Base-by-base conservation (phyloP, 1,139 yeast species). In the Yamadazyma friedrichii region DNA sequence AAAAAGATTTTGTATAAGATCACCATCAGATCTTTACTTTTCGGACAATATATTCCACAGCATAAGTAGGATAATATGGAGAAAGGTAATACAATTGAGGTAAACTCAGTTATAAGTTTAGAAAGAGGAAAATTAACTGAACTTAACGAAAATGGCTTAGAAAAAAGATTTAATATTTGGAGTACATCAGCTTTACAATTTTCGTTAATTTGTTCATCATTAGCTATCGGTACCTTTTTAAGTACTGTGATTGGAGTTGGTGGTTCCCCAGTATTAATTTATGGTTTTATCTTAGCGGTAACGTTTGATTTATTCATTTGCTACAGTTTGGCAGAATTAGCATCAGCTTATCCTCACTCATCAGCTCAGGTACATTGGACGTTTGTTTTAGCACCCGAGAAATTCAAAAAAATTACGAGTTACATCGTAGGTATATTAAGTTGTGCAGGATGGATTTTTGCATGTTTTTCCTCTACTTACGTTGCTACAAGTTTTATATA, bases 401-500 rank as follows among this genome's bases (percentile, higher is more conserved):
- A 44, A 11, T 49, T 39, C 28, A 54, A 52, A 32, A 47, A 54
- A 35, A 36, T 46, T 3, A 51, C 59, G 45, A 67, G 78, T 25
- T 76, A 66, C 47, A 44, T 67, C 43, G 73, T 77, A 44, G 81
- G 80, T 26, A 64, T 74, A 9, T 59, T 74, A 38, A 74, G 78
- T 6, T 74, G 76, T 71, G 75, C 74, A 10, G 80, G 80, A 3
- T 60, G 80, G 39, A 65, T 76, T 3, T 76, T 76, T 54, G 74
- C 80, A 10, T 50, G 56, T 39, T 59, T 58, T 33, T 43, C 56
- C 29, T 51, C 57, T 4, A 53, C 61, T 30, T 55, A 38, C 44
- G 65, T 74, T 35, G 72, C 79, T n/a, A 66, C 79, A 2, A 68
- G 74, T 39, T 56, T 50, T 35, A 64, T 75, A 9, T 58, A 72